A percentile compares a stretch with the other conserved stretches of the same genome.
Conservation (phyloP, 2,329 filamentous ascomycete genomes). For the Arthrobotrys pseudoclavata region DNA sequence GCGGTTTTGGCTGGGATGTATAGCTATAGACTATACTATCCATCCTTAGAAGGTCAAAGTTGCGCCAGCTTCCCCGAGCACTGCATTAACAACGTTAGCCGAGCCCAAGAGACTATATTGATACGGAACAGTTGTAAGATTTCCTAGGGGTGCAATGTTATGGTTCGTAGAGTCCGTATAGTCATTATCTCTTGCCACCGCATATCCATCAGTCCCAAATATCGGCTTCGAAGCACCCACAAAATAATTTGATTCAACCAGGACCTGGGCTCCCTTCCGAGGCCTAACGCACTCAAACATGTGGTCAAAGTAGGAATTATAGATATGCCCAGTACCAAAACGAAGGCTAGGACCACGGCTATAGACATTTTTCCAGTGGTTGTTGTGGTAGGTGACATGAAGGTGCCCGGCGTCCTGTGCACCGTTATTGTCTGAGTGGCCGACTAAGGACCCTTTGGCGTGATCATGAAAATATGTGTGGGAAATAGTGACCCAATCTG, state of each 20-base stretch:
- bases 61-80: conserved; percentile 65
- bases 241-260: conserved; percentile 72
- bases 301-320: conserved; percentile 68
- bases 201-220: conserved; percentile 67
- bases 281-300: conserved; percentile 72
- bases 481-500: conserved; percentile 72
- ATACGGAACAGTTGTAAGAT: conserved; percentile 71
- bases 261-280: conserved; percentile 71
- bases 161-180: conserved; percentile 67
- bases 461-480: conserved; percentile 72
- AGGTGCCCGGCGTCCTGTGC: conserved; percentile 74
- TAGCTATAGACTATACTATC: neutral
- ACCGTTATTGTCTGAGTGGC: conserved; percentile 39
- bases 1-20: no score
- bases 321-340: conserved; percentile 76
- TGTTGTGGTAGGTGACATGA: conserved; percentile 76
- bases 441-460: conserved; percentile 66
- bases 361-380: conserved; percentile 76
- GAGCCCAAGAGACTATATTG: conserved; percentile 65
- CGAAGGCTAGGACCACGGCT: conserved; percentile 75
- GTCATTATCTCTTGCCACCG: conserved; percentile 68
- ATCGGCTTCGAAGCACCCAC: conserved; percentile 67
- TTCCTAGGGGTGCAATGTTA: conserved; percentile 70
- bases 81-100: conserved; percentile 68
- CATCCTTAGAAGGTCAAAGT: conserved; percentile 46